These are phyloP conservation scores for Chalaropsis ovoidea DNA, from an alignment of 2,329 filamentous ascomycete species.

Conservation along the genomic window DNA sequence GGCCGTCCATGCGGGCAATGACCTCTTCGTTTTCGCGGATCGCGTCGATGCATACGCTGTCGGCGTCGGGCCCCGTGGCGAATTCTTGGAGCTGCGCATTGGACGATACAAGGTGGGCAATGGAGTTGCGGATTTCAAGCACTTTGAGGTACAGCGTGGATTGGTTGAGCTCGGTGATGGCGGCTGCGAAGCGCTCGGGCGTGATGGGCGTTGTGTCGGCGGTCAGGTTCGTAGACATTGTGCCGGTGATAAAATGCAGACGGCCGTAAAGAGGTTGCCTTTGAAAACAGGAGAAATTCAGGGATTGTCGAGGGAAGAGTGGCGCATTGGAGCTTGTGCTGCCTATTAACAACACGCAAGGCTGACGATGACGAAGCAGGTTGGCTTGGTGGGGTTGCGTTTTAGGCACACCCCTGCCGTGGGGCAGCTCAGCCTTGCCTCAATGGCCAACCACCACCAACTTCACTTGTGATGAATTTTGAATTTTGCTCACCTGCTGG, in stretches of 20 bases:
- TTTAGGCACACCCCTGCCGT: slow-evolving; percentile 23
- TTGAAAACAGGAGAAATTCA: too few relatives aligned
- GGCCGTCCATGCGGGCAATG: slow-evolving; percentile 56
- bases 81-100: slow-evolving; percentile 64
- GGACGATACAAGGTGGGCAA: slow-evolving; percentile 62
- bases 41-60: slow-evolving; percentile 63
- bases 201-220: slow-evolving; percentile 52
- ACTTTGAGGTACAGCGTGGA: slow-evolving; percentile 62
- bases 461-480: not conserved
- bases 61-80: slow-evolving; percentile 43
- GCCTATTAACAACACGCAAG: slow-evolving; percentile 11
- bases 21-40: slow-evolving; percentile 62
- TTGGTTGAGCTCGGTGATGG: slow-evolving; percentile 56
- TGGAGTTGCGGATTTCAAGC: slow-evolving; percentile 63
- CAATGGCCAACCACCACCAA: not conserved
- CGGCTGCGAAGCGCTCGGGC: slow-evolving; percentile 53
- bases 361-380: slow-evolving; percentile 11
- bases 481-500: not conserved
- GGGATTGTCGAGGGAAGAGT: too few relatives aligned
- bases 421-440: slow-evolving; percentile 19
- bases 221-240: slow-evolving; percentile 42
- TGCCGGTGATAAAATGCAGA: not conserved
- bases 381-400: slow-evolving; percentile 20
- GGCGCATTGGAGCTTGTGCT: too few relatives aligned
- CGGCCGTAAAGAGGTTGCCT: not conserved